Percentiles rank a stretch among this genome's conserved stretches.
These are phyloP conservation scores for Tulasnella sp. DNA, from an alignment of 768 basidiomycete genomes.

Conservation along the genomic window DNA sequence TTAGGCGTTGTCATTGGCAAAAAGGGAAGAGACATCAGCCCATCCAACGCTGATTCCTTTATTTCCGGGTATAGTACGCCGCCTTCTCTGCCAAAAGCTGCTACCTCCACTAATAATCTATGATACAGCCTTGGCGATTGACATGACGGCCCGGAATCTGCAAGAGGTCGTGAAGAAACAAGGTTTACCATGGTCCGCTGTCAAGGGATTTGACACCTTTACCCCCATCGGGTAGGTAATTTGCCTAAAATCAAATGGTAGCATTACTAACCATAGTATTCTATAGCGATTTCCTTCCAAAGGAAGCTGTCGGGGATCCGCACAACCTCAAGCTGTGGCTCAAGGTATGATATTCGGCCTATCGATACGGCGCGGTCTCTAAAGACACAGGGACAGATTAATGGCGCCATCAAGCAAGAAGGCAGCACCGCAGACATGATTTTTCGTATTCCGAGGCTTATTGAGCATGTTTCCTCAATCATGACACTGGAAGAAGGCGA, in stretches of 20 bases:
- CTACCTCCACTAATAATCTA: background rate
- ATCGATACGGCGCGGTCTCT: background rate
- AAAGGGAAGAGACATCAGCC: conserved; percentile 69
- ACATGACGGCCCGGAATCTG: conserved; percentile 93
- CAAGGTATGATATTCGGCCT: conserved; percentile 37
- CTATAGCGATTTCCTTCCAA: conserved; percentile 69
- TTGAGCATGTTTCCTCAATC: conserved; percentile 87
- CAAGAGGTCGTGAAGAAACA: conserved; percentile 88
- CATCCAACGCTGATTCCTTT: conserved; percentile 58
- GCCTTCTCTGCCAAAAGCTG: background rate
- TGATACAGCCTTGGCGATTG: conserved; percentile 74
- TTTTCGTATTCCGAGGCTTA: conserved; percentile 76
- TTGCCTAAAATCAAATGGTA: conserved; percentile 4
- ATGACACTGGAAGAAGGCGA: conserved; percentile 83
- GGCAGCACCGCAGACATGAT: conserved; percentile 87
- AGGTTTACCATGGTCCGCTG: conserved; percentile 95
- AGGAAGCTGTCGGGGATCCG: conserved; percentile 53
- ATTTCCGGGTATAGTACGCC: conserved; percentile 82
- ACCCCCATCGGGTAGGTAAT: conserved; percentile 69
- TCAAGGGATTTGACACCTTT: conserved; percentile 96
- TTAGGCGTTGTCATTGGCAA: conserved; percentile 95
- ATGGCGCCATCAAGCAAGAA: conserved; percentile 71
- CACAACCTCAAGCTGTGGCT: conserved; percentile 68
- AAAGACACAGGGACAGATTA: conserved; percentile 44
- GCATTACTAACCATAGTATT: background rate